Conservation (phyloP, 2,329 filamentous ascomycete genomes). For the Trichoderma simmonsii region DNA sequence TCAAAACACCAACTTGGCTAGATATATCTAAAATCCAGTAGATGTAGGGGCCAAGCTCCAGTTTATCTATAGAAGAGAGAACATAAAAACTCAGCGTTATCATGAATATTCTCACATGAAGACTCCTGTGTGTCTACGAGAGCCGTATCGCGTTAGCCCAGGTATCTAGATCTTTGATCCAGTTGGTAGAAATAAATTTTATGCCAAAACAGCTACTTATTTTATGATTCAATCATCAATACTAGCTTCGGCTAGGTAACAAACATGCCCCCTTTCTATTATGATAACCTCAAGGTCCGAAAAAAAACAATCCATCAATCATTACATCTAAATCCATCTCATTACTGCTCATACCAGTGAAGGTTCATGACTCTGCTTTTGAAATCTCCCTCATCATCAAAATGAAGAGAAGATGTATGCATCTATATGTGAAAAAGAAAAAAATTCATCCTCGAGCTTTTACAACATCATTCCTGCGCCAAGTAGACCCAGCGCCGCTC, state of each 20-base stretch:
- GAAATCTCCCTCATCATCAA: background rate
- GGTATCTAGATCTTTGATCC: too few species aligned
- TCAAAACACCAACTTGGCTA: background rate
- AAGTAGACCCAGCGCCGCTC: background rate
- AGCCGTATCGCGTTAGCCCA: too few species aligned
- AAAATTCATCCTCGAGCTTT: background rate
- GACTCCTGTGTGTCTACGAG: too few species aligned
- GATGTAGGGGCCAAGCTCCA: too few species aligned
- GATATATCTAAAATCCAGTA: too few species aligned
- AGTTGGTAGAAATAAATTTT: background rate
- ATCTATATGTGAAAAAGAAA: background rate
- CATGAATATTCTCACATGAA: too few species aligned
- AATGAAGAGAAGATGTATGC: background rate
- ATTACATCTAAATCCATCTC: background rate
- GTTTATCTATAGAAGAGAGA: too few species aligned
- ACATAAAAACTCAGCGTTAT: too few species aligned
- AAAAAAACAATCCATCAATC: background rate
- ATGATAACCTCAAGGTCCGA: background rate
- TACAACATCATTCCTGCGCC: slow-evolving; percentile 8
- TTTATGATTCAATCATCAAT: background rate
- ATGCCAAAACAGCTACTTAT: background rate
- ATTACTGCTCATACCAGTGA: background rate
- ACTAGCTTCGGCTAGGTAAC: background rate
- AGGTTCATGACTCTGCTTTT: background rate
- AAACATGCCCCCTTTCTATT: background rate